Conservation (phyloP, 768 basidiomycete genomes). For the Boletellus ananiceps region DNA sequence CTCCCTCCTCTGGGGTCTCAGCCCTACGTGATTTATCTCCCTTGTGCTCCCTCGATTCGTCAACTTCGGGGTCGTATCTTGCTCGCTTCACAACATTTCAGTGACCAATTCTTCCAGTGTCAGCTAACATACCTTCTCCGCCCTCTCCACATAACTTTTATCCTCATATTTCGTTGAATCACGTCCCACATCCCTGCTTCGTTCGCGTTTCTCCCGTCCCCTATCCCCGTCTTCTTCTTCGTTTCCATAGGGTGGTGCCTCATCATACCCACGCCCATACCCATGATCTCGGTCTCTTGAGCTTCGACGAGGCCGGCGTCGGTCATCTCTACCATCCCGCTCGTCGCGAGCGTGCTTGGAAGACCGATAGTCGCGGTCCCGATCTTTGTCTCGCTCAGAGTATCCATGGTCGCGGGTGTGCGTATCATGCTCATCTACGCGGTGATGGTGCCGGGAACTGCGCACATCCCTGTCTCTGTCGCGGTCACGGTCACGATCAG, state of each 20-base stretch:
- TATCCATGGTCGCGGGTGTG: conserved; percentile 33
- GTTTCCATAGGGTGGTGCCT: conserved; percentile 35
- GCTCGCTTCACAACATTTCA: conserved; percentile 40
- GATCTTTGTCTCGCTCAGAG: conserved; percentile 33
- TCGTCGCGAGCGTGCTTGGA: conserved; percentile 51
- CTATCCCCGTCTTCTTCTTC: conserved; percentile 38
- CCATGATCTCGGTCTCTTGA: conserved; percentile 34
- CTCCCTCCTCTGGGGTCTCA: conserved; percentile 85
- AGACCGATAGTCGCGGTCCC: conserved; percentile 39
- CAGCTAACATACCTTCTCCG: conserved; percentile 53
- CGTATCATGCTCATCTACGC: conserved; percentile 32
- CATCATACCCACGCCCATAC: conserved; percentile 45
- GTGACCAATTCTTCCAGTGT: background rate
- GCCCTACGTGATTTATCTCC: conserved; percentile 43
- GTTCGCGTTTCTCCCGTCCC: conserved; percentile 41
- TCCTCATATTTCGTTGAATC: conserved; percentile 40
- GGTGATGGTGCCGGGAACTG: conserved; percentile 31
- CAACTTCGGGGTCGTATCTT: conserved; percentile 47
- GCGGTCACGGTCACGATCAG: conserved; percentile 40
- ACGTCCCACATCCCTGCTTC: conserved; percentile 38
- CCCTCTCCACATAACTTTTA: conserved; percentile 48
- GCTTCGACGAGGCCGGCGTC: conserved; percentile 39
- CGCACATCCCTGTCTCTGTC: conserved; percentile 41
- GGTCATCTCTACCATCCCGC: conserved; percentile 52
- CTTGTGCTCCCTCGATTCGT: conserved; percentile 41